These are phyloP conservation scores for Phytophthora capsici DNA, from an alignment of 352 stramenopile genomes.

Conservation along the genomic window DNA sequence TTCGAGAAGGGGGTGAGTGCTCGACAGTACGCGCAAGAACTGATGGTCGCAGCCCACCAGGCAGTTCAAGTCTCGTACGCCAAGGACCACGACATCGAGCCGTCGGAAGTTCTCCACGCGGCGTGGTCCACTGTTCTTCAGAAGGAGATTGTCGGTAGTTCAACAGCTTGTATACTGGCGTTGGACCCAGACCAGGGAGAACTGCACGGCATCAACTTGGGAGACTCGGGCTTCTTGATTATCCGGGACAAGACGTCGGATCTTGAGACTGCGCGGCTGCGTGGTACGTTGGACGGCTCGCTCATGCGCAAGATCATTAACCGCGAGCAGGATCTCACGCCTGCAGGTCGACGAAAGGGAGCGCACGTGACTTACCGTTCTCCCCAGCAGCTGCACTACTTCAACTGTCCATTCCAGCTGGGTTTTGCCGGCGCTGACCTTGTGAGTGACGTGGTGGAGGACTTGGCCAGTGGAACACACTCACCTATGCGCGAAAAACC, in stretches of 20 bases:
- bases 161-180: constrained; percentile 92
- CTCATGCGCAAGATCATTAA: constrained; percentile 77
- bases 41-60: constrained; percentile 82
- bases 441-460: constrained; percentile 54
- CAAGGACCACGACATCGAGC: constrained; percentile 67
- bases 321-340: constrained; percentile 66
- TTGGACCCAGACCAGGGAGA: constrained; percentile 93
- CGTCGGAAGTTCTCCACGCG: constrained; percentile 67
- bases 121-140: constrained; percentile 84
- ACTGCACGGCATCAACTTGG: constrained; percentile 95
- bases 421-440: constrained; percentile 63
- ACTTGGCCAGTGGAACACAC: constrained; percentile 47
- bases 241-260: constrained; percentile 83
- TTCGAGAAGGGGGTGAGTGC: constrained; percentile 93
- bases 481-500: constrained; percentile 70
- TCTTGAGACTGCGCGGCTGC: constrained; percentile 61
- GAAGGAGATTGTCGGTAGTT: constrained; percentile 93
- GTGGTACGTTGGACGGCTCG: constrained; percentile 77
- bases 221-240: constrained; percentile 92
- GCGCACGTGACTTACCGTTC: constrained; percentile 93
- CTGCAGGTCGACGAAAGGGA: constrained; percentile 73
- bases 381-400: constrained; percentile 96
- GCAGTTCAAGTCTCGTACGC: constrained; percentile 65
- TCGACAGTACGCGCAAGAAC: constrained; percentile 67
- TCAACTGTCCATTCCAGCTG: constrained; percentile 97